Conservation (phyloP, 768 basidiomycete genomes). For the Russula compacta region DNA sequence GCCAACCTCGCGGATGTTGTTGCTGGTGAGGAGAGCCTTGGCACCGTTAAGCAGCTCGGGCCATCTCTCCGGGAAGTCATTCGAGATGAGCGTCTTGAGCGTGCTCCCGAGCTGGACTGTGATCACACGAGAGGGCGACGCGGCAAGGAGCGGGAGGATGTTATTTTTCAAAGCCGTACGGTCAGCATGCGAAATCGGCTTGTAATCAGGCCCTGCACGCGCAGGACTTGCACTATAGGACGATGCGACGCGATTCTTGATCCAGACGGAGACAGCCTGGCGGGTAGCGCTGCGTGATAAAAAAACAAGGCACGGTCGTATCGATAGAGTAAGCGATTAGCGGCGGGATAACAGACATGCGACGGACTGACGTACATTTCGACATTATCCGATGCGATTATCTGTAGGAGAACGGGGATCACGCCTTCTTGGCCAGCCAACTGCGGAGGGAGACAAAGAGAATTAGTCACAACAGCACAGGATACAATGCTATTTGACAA, state of each 20-base stretch:
- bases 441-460: conserved; percentile 30
- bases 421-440: conserved; percentile 75
- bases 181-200: conserved; percentile 57
- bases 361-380: conserved; percentile 52
- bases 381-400: conserved; percentile 68
- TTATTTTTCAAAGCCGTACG: conserved; percentile 60
- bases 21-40: conserved; percentile 51
- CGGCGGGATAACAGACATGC: background rate
- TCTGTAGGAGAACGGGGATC: conserved; percentile 75
- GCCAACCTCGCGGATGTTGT: conserved; percentile 62
- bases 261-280: conserved; percentile 78
- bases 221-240: conserved; percentile 48
- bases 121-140: conserved; percentile 55
- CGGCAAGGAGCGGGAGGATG: conserved; percentile 62
- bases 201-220: conserved; percentile 46
- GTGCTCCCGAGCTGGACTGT: conserved; percentile 67
- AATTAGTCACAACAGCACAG: conserved; percentile 8
- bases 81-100: conserved; percentile 62
- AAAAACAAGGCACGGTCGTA: conserved; percentile 5
- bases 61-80: conserved; percentile 79
- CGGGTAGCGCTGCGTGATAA: conserved; percentile 53
- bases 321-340: background rate
- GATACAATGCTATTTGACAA: conserved; percentile 1
- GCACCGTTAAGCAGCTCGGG: conserved; percentile 57
- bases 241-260: conserved; percentile 79